Evolutionary conservation across 495 filamentous ascomycete species (phyloP).

Genomic region (Tuber umbilicatum): DNA sequence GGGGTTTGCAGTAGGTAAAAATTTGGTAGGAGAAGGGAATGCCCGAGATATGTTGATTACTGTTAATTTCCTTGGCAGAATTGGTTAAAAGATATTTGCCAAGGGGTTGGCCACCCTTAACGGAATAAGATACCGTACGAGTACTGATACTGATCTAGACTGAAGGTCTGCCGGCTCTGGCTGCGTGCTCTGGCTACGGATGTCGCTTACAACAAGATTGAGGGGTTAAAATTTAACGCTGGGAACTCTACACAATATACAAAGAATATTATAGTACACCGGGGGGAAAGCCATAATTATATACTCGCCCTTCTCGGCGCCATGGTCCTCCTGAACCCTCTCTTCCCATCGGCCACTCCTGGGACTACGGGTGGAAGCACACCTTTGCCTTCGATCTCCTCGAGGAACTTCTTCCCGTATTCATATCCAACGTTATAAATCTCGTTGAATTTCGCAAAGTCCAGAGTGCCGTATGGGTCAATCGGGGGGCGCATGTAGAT

Average conservation of each 20-base stretch:
- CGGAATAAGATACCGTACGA: too few species aligned
- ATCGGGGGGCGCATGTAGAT: slow-evolving; percentile 94
- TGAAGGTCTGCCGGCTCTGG: background rate
- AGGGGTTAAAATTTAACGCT: slow-evolving; percentile 6
- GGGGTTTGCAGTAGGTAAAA: too few species aligned
- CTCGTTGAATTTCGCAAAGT: slow-evolving; percentile 96
- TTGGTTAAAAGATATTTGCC: too few species aligned
- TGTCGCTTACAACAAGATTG: background rate
- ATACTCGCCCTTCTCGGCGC: slow-evolving; percentile 90
- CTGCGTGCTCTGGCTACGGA: too few species aligned
- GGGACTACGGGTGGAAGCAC: slow-evolving; percentile 38
- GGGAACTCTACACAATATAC: background rate
- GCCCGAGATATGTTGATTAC: too few species aligned
- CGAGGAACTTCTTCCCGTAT: slow-evolving; percentile 73
- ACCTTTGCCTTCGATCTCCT: slow-evolving; percentile 64
- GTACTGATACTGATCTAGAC: too few species aligned
- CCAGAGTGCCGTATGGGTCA: slow-evolving; percentile 85
- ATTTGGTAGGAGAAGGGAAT: too few species aligned
- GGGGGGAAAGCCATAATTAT: slow-evolving; percentile 40
- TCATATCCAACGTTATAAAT: slow-evolving; percentile 84
- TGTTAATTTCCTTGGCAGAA: too few species aligned
- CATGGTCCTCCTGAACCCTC: slow-evolving; percentile 82
- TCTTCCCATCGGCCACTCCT: slow-evolving; percentile 77
- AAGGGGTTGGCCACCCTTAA: too few species aligned
- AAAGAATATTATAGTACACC: background rate